Evolutionary conservation across 148 eudicot species (phyloP), one percentile per base, ranked within the genome.

Genomic region (Pouteria glomerata): DNA sequence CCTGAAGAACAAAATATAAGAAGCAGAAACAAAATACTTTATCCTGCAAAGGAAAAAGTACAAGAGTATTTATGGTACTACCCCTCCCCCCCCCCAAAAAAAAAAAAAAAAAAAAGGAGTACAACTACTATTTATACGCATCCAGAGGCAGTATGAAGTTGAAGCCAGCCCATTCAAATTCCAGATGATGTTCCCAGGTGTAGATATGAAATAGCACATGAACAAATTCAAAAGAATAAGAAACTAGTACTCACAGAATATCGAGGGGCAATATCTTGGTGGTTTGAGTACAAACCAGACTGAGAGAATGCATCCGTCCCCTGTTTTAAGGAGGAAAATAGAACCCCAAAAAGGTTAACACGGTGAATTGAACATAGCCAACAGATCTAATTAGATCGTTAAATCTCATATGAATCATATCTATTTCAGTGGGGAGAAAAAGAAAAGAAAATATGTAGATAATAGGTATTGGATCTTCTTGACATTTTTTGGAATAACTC

Each of bases 251-350:
- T 90, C 65, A 93, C 98, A 31, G 96, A 85, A 77, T 93, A 93
- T 53, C 98, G 86, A 69, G 98, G 98, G 69, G 98, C 98, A 63
- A 93, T 90, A 78, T 93, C 98, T 83, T 93, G 98, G 82, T 93
- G 98, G 80, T 93, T 93, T 61, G 98, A 93, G 71, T 93, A 93
- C 58, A 93, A 83, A 24, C 98, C 98, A 52, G 98, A 93, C 75
- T 93, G 97, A 50, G 98, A 93, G 82, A 93, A 93, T 50, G 98
- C 95, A 77, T 93, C 98, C 63, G 95, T 83, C 74, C 98, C 98
- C 98, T 93, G 86, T 73, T 60, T 71, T 55, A 37, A 63, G 35
- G 58, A 39, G 47, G 19, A 55, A 37, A 30, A 53, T 8, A 63
- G 10, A 53, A 41, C 6, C 30, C 23, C 12, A 33, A 7, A 27